These are phyloP conservation scores for Fusarium nodosum DNA, from an alignment of 2,329 filamentous ascomycete species.

Conservation along the genomic window DNA sequence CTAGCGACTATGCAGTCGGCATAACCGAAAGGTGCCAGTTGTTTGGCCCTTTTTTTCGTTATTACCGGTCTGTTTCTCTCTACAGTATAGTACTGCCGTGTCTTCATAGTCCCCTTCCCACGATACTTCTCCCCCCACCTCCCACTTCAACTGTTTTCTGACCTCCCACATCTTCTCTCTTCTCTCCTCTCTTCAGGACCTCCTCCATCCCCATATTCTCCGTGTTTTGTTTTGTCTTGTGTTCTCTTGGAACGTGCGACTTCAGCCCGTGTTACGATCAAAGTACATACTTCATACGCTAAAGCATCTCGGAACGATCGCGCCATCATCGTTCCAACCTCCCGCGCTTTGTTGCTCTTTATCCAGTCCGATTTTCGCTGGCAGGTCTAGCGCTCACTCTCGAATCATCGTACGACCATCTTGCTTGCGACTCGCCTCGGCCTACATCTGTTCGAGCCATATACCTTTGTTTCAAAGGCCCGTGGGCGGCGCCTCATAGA, in stretches of 20 bases:
- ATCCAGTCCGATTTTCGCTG: slow-evolving; percentile 38
- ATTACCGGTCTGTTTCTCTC: slow-evolving; percentile 22
- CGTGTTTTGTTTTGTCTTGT: slow-evolving; percentile 26
- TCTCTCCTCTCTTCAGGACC: slow-evolving; percentile 30
- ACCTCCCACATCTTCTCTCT: slow-evolving; percentile 33
- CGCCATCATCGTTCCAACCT: slow-evolving; percentile 36
- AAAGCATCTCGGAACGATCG: slow-evolving; percentile 30
- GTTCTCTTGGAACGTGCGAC: slow-evolving; percentile 39
- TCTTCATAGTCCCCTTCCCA: slow-evolving; percentile 17
- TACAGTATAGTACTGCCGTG: slow-evolving; percentile 4
- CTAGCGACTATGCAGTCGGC: slow-evolving; percentile 34
- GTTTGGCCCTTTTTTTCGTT: slow-evolving; percentile 39
- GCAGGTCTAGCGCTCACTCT: slow-evolving; percentile 37
- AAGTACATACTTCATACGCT: slow-evolving; percentile 23
- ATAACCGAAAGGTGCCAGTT: slow-evolving; percentile 41
- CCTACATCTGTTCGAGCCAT: slow-evolving; percentile 22
- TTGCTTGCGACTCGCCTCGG: slow-evolving; percentile 24
- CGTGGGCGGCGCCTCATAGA: slow-evolving; percentile 46
- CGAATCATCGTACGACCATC: slow-evolving; percentile 26
- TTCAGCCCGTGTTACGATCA: slow-evolving; percentile 39
- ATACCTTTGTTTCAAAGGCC: slow-evolving; percentile 40
- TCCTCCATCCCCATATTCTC: slow-evolving; percentile 20
- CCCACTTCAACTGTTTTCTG: slow-evolving; percentile 32
- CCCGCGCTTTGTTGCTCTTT: slow-evolving; percentile 36
- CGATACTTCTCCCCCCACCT: slow-evolving; percentile 40